phyloP scores from a whole-genome alignment of 2,329 filamentous ascomycete genomes.

The Beauveria caledonica region DNA sequence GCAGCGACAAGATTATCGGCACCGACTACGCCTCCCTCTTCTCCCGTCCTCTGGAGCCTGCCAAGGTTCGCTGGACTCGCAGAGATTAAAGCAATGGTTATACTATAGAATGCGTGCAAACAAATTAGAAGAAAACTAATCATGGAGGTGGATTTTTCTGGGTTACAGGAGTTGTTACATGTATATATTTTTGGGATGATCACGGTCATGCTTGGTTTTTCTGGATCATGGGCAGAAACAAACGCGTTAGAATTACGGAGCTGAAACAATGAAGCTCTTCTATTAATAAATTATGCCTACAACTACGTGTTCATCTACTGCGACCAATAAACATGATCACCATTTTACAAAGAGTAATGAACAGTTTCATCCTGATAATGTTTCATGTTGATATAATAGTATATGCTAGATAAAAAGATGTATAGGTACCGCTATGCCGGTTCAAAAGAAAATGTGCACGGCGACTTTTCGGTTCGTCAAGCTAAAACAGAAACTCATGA shows the following conservation, averaged over 20 bases:
- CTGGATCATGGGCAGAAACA: background rate
- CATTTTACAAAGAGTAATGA: background rate
- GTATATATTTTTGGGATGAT: background rate
- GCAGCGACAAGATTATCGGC: conserved; percentile 58
- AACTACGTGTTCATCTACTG: background rate
- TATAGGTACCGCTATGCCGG: background rate
- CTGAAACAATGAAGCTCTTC: background rate
- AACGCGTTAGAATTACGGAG: background rate
- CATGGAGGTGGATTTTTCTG: background rate
- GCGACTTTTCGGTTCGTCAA: background rate
- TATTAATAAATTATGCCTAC: background rate
- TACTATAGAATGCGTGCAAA: background rate
- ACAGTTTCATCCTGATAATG: background rate
- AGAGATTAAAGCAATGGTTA: conserved; percentile 34
- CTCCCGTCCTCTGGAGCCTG: conserved; percentile 63
- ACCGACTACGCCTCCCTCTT: conserved; percentile 66
- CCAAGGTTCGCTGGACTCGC: conserved; percentile 67
- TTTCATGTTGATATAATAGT: background rate
- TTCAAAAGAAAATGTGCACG: background rate
- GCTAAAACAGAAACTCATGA: background rate
- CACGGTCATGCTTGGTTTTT: background rate
- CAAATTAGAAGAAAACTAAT: background rate
- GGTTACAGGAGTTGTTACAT: background rate
- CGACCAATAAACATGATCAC: background rate
- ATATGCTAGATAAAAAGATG: background rate